Evolutionary conservation across 345 rosid species (phyloP).

Genomic region (Eucalyptus shirleyi): DNA sequence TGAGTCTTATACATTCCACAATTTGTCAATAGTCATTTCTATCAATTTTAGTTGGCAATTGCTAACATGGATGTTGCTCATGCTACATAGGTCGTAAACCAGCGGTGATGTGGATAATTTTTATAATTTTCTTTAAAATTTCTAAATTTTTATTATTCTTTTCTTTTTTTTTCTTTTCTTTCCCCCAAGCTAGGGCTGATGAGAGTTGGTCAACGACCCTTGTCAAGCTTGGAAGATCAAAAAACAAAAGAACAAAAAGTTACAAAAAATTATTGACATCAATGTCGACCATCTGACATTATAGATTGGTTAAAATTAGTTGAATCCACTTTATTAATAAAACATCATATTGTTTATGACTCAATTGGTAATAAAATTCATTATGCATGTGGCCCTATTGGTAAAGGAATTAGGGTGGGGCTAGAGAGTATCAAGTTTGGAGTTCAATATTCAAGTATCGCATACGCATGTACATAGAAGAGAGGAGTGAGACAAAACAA

Average conservation of each 20-base stretch:
- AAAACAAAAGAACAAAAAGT: too few relatives aligned
- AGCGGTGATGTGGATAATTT: accelerated
- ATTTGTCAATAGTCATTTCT: background rate
- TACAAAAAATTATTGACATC: accelerated
- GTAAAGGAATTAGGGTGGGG: background rate
- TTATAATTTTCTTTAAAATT: too few relatives aligned
- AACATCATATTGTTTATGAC: too few relatives aligned
- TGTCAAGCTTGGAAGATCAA: too few relatives aligned
- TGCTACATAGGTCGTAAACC: too few relatives aligned
- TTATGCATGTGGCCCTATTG: too few relatives aligned
- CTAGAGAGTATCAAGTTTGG: background rate
- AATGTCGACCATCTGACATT: accelerated
- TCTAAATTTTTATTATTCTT: too few relatives aligned
- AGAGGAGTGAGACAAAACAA: background rate
- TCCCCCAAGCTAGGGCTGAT: too few relatives aligned
- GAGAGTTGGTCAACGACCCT: too few relatives aligned
- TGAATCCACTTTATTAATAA: too few relatives aligned
- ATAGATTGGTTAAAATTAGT: background rate
- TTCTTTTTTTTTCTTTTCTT: too few relatives aligned
- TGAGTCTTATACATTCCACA: background rate
- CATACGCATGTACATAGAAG: background rate
- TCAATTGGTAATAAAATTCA: too few relatives aligned
- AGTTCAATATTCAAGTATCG: accelerated
- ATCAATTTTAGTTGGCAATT: background rate
- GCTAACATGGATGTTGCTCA: accelerated